These are phyloP conservation scores for Jamesozyma rosinii DNA, from an alignment of 805 yeast species.

Conservation along the genomic window DNA sequence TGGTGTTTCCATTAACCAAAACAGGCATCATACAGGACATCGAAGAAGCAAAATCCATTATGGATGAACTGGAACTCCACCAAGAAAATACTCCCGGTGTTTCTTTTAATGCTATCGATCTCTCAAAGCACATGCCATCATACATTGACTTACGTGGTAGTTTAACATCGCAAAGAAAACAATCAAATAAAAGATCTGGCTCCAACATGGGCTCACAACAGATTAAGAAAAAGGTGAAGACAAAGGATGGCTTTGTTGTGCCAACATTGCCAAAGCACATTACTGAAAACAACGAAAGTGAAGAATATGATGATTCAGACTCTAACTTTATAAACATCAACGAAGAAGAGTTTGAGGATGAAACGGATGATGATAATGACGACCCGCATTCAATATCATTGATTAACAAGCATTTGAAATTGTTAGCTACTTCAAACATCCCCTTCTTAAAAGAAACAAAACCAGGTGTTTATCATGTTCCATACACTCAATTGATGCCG, in stretches of 20 bases:
- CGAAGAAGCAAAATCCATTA: constrained; percentile 27
- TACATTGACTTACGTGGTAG: constrained; percentile 39
- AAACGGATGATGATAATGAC: constrained; percentile 30
- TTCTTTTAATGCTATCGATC: constrained; percentile 38
- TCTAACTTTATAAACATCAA: constrained; percentile 2
- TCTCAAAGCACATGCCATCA: constrained; percentile 34
- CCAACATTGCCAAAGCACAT: constrained; percentile 23
- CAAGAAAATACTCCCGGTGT: constrained; percentile 31
- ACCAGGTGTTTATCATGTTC: constrained; percentile 53
- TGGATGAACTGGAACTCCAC: constrained; percentile 19
- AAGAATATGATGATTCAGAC: constrained; percentile 21
- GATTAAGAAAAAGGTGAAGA: constrained; percentile 33
- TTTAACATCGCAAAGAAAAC: constrained; percentile 31
- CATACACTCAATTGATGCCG: constrained; percentile 44
- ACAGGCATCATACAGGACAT: constrained; percentile 48
- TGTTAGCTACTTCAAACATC: constrained; percentile 42
- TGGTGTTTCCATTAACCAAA: constrained; percentile 32
- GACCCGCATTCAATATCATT: constrained; percentile 28
- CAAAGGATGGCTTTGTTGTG: constrained; percentile 32
- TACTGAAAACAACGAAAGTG: constrained; percentile 1
- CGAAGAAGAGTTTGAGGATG: constrained; percentile 24
- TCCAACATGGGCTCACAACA: constrained; percentile 9
- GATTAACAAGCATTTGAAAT: constrained; percentile 58
- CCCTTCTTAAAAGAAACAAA: constrained; percentile 54
- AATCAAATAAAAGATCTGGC: constrained; percentile 29